phyloP scores from a whole-genome alignment of 2,329 filamentous ascomycete genomes.

The Exophiala calicioides region DNA sequence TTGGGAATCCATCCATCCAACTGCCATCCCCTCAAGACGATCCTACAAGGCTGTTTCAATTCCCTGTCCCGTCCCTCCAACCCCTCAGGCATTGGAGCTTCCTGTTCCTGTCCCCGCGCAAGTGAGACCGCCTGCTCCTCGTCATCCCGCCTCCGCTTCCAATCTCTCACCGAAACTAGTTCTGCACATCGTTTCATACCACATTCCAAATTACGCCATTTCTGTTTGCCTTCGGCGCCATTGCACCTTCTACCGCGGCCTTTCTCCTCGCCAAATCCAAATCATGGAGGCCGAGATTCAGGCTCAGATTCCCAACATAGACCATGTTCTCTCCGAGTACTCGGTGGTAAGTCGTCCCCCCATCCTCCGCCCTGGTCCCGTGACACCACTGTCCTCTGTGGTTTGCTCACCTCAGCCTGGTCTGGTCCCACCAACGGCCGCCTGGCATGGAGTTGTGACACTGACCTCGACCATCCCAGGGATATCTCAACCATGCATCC shows the following conservation, averaged over 20 bases:
- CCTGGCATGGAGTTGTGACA: background rate
- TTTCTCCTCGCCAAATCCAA: background rate
- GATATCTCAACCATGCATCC: constrained; percentile 91
- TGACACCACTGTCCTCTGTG: background rate
- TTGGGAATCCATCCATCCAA: no score
- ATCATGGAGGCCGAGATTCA: constrained; percentile 85
- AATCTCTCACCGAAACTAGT: background rate
- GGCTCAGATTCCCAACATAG: constrained; percentile 79
- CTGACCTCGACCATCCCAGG: constrained; percentile 43
- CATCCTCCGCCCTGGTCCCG: background rate
- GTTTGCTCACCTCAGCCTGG: background rate
- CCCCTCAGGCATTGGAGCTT: no score
- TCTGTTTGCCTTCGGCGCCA: background rate
- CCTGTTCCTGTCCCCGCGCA: no score
- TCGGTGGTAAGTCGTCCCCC: constrained; percentile 59
- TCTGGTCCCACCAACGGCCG: background rate
- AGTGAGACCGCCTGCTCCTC: no score
- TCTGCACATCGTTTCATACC: no score
- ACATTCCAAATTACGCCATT: background rate
- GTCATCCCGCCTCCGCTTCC: background rate
- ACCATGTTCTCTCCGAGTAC: constrained; percentile 86
- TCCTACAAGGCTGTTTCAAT: no score
- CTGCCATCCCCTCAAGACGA: no score
- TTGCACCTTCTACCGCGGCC: background rate
- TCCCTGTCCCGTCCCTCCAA: no score